Percentiles rank a stretch among this genome's conserved stretches.
Conservation (phyloP, 768 basidiomycete species). For the Tremella fuciformis region DNA sequence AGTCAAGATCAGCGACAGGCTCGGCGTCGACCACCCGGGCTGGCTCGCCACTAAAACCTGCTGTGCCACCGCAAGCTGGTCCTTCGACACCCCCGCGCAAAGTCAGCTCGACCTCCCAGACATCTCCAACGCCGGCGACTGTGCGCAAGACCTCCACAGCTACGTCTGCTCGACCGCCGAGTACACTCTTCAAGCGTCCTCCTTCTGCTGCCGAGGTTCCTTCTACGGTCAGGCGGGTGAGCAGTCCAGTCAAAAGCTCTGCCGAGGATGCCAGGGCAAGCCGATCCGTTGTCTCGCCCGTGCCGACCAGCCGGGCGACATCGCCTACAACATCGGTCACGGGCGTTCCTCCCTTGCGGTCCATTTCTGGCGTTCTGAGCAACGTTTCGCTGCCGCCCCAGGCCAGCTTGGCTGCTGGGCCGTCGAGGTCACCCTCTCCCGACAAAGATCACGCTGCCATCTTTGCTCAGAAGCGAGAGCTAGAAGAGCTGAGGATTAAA, state of each 20-base stretch:
- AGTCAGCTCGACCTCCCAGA: constrained; percentile 11
- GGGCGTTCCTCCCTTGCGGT: too few species aligned
- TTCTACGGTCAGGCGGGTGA: background rate
- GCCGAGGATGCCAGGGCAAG: background rate
- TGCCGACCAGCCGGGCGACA: constrained; percentile 3
- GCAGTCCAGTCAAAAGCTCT: background rate
- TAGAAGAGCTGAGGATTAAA: constrained; percentile 75
- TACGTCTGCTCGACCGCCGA: constrained; percentile 12
- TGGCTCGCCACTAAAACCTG: constrained; percentile 17
- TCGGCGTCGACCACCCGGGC: constrained; percentile 13
- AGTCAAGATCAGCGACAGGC: constrained; percentile 14
- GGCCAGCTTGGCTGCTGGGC: background rate
- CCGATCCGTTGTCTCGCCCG: background rate
- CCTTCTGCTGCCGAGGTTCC: constrained; percentile 29
- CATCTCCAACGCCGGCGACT: constrained; percentile 32
- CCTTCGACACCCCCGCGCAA: constrained; percentile 35
- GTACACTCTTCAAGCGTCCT: constrained; percentile 17
- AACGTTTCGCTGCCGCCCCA: too few species aligned
- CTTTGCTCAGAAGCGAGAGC: constrained; percentile 40
- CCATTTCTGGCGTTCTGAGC: too few species aligned
- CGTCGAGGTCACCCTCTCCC: constrained; percentile 22
- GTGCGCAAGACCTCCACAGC: constrained; percentile 16
- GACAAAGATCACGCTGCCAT: constrained; percentile 9
- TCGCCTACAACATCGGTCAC: background rate
- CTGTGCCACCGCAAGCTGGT: constrained; percentile 7